Percentiles rank a stretch among this genome's conserved stretches.
Evolutionary conservation across 257 asterid species (phyloP).

Genomic region (Solanum appendiculatum): DNA sequence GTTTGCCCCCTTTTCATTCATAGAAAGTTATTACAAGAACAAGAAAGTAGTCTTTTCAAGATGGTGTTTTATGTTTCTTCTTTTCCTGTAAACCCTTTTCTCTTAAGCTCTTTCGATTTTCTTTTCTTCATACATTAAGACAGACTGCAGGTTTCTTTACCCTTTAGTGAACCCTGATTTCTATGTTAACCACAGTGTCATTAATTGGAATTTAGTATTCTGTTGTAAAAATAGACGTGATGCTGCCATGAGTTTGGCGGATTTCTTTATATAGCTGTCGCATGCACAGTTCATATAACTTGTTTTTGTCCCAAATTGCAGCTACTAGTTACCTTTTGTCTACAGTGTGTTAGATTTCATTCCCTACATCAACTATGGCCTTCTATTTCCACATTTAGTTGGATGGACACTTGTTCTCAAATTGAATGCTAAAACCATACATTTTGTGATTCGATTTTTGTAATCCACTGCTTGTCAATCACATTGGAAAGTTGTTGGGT

Average conservation of each 20-base stretch:
- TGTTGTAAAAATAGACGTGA: not conserved
- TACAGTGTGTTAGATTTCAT: not conserved
- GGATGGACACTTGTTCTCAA: not conserved
- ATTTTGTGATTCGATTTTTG: not conserved
- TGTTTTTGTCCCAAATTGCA: not conserved
- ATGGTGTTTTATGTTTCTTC: not conserved
- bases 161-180: not conserved
- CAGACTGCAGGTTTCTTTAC: not conserved
- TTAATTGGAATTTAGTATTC: not conserved
- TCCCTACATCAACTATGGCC: not conserved
- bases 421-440: not conserved
- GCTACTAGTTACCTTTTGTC: not conserved
- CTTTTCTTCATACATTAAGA: not conserved
- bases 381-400: not conserved
- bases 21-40: not conserved
- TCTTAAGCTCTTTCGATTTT: not conserved
- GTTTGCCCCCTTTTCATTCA: not conserved
- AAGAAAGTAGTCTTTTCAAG: not conserved
- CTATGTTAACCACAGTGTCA: not conserved
- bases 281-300: not conserved
- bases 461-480: not conserved
- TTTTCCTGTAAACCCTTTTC: not conserved
- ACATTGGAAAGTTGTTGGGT: not conserved
- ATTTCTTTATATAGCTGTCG: not conserved
- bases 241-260: not conserved